These are phyloP conservation scores for Kwoniella pini DNA, from an alignment of 768 basidiomycete species.

Conservation along the genomic window DNA sequence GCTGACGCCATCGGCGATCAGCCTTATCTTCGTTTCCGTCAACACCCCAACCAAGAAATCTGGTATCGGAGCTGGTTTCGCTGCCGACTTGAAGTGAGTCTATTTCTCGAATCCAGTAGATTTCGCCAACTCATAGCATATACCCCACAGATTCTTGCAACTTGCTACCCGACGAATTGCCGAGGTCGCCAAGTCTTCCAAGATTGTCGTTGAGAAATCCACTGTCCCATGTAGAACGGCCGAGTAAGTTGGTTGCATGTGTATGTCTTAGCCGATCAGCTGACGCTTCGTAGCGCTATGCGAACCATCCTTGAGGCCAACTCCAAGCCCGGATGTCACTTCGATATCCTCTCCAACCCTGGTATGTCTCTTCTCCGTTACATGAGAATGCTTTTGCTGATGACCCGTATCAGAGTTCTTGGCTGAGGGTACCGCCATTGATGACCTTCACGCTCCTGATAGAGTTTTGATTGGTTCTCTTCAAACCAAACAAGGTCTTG, in stretches of 20 bases:
- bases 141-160: slow-evolving; percentile 89
- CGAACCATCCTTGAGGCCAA: slow-evolving; percentile 98
- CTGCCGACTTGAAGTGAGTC: slow-evolving; percentile 94
- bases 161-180: slow-evolving; percentile 96
- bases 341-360: slow-evolving; percentile 98
- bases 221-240: slow-evolving; percentile 98
- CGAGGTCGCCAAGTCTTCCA: slow-evolving; percentile 79
- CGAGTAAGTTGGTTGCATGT: too few relatives aligned
- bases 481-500: slow-evolving; percentile 78
- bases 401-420: slow-evolving; percentile 70
- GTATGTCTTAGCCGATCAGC: too few relatives aligned
- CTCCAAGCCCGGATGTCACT: slow-evolving; percentile 83
- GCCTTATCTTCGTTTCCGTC: slow-evolving; percentile 93
- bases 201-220: slow-evolving; percentile 99
- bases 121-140: too few relatives aligned
- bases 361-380: slow-evolving; percentile 20
- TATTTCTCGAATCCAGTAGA: slow-evolving; percentile 6
- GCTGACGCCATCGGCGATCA: slow-evolving; percentile 21
- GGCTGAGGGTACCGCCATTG: slow-evolving; percentile 95
- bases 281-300: slow-evolving; percentile 87
- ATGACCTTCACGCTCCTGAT: slow-evolving; percentile 83
- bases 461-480: slow-evolving; percentile 97
- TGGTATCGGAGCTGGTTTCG: slow-evolving; percentile 95
- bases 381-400: neutral
- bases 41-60: slow-evolving; percentile 99